These are phyloP conservation scores for Erythrophleum ivorense DNA, from an alignment of 331 rosid genomes.

Conservation along the genomic window DNA sequence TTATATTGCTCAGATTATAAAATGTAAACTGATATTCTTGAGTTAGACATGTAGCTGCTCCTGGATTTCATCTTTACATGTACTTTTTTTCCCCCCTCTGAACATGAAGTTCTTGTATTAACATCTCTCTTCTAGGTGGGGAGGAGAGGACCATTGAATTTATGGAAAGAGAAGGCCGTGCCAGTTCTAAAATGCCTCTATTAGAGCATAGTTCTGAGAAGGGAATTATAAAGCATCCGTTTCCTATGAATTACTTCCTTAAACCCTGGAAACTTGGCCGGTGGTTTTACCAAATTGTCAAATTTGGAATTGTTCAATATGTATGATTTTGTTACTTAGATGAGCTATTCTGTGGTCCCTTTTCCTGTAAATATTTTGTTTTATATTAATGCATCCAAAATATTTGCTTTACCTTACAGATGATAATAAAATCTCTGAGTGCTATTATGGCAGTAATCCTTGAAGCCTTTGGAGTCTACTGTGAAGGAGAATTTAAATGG, in stretches of 20 bases:
- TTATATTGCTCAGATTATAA: neutral
- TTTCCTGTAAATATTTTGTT: constrained; percentile 25
- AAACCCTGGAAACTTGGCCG: constrained; percentile 93
- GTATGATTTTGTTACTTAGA: constrained; percentile 60
- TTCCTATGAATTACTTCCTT: constrained; percentile 79
- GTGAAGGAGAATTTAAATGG: constrained; percentile 93
- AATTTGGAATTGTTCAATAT: constrained; percentile 98
- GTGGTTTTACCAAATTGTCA: constrained; percentile 88
- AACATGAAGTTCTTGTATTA: neutral
- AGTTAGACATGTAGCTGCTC: neutral
- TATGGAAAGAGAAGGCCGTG: constrained; percentile 89
- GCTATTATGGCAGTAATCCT: constrained; percentile 87
- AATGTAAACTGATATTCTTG: neutral
- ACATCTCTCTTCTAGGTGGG: constrained; percentile 63
- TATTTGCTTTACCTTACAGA: constrained; percentile 61
- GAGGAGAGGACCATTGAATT: constrained; percentile 90
- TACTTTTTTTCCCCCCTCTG: neutral
- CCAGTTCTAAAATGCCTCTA: constrained; percentile 69
- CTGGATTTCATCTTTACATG: constrained; percentile 9
- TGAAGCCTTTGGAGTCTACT: constrained; percentile 87
- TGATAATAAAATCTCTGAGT: constrained; percentile 83
- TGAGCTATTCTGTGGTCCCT: neutral
- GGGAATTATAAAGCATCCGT: constrained; percentile 82
- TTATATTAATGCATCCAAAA: constrained; percentile 30
- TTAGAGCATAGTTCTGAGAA: constrained; percentile 58